phyloP scores from a whole-genome alignment of 352 stramenopile genomes.

The Phytophthora quininea region DNA sequence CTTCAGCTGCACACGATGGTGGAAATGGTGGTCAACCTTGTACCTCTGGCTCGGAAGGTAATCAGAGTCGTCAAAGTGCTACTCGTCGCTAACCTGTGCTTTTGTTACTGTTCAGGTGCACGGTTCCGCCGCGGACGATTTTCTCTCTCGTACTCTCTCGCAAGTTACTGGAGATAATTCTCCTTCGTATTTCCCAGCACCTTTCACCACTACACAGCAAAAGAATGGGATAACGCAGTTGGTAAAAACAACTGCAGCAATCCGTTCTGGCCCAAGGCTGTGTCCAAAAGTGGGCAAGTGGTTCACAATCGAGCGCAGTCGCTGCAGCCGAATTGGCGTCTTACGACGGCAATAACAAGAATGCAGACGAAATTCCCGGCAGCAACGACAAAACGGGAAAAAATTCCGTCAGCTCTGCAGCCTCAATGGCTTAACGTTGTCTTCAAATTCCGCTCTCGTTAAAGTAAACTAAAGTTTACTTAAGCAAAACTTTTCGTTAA shows the following conservation, averaged over 20 bases:
- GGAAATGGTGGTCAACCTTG: conserved; percentile 76
- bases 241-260: conserved; percentile 61
- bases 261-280: conserved; percentile 62
- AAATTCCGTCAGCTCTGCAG: conserved; percentile 16
- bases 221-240: conserved; percentile 41
- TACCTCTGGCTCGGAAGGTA: conserved; percentile 66
- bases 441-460: conserved; percentile 9
- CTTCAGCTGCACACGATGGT: conserved; percentile 75
- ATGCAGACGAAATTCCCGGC: background rate
- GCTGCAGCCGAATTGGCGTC: conserved; percentile 7
- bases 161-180: conserved; percentile 42
- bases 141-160: conserved; percentile 59
- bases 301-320: conserved; percentile 23
- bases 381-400: conserved; percentile 6
- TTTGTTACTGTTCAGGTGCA: conserved; percentile 47
- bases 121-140: conserved; percentile 59
- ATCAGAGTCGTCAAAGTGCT: background rate
- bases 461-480: background rate
- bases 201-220: conserved; percentile 3
- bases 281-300: conserved; percentile 61
- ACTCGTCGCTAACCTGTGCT: background rate
- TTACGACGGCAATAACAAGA: conserved; percentile 1
- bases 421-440: conserved; percentile 16
- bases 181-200: conserved; percentile 1
- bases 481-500: too few species aligned